phyloP scores from a whole-genome alignment of 176 grass and related monocot genomes.

The Lolium rigidum region DNA sequence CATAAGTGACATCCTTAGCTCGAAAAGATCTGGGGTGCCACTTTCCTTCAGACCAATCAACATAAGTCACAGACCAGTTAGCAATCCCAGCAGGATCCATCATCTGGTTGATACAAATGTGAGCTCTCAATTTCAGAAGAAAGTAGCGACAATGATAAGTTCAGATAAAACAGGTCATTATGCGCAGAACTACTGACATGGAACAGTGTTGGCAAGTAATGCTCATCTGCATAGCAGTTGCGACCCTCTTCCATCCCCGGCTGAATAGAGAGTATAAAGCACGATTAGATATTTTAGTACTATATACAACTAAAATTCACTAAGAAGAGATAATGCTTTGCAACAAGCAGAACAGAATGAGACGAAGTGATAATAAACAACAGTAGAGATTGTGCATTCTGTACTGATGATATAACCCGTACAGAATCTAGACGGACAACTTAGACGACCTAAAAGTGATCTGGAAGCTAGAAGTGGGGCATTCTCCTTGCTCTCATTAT shows the following conservation, averaged over 20 bases:
- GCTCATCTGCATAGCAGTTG: constrained; percentile 96
- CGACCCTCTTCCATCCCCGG: constrained; percentile 84
- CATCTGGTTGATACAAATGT: constrained; percentile 57
- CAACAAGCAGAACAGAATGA: too few relatives aligned
- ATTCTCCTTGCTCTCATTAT: neutral
- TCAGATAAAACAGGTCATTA: neutral
- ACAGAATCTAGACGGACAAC: neutral
- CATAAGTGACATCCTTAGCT: constrained; percentile 75
- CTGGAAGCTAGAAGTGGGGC: neutral
- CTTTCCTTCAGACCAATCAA: constrained; percentile 99
- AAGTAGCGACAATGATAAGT: neutral
- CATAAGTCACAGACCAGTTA: constrained; percentile 96
- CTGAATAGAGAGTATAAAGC: constrained; percentile 59
- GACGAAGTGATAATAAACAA: neutral
- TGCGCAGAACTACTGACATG: constrained; percentile 56
- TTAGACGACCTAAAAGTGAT: neutral
- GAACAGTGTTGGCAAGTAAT: constrained; percentile 94
- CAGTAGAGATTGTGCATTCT: neutral
- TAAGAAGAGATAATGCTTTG: neutral
- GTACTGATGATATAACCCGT: neutral
- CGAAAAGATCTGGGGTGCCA: constrained; percentile 97
- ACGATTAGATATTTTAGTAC: constrained; percentile 11
- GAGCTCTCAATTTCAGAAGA: neutral
- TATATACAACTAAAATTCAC: neutral
- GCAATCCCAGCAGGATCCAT: constrained; percentile 85